These are phyloP conservation scores for Lasiosphaeris hirsuta DNA, from an alignment of 495 filamentous ascomycete species.

Conservation along the genomic window DNA sequence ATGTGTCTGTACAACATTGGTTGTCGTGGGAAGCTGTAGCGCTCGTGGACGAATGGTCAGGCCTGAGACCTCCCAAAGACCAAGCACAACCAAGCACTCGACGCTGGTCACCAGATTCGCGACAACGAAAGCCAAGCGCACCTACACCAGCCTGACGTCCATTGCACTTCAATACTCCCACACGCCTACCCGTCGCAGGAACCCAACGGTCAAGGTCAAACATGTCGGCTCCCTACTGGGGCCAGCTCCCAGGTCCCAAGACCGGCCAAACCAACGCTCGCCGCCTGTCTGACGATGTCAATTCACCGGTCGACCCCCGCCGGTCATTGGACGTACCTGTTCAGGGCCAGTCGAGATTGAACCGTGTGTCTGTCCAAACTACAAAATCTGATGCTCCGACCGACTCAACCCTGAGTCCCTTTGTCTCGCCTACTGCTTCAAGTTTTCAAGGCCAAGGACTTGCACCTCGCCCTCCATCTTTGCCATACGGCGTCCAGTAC, in stretches of 20 bases:
- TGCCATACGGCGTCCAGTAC: conserved; percentile 46
- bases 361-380: conserved; percentile 43
- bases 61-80: not conserved
- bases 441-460: conserved; percentile 45
- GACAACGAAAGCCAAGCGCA: conserved; percentile 5
- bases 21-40: conserved; percentile 35
- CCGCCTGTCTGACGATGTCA: conserved; percentile 41
- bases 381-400: conserved; percentile 45
- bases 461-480: conserved; percentile 48
- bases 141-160: not conserved
- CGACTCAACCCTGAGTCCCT: conserved; percentile 50
- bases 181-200: conserved; percentile 4
- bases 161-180: not conserved
- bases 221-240: conserved; percentile 46
- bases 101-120: conserved; percentile 4
- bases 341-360: conserved; percentile 33
- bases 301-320: conserved; percentile 31
- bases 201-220: conserved; percentile 22
- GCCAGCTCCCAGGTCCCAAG: conserved; percentile 39
- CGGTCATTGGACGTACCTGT: conserved; percentile 42
- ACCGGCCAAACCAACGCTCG: conserved; percentile 34
- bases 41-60: conserved; percentile 24
- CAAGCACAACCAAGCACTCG: not conserved
- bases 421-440: conserved; percentile 47
- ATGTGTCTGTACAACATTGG: conserved; percentile 50